Evolutionary conservation across 202 grass and related monocot genomes (phyloP), one percentile per base, ranked within the genome.

Genomic region (Zoysia matrella): DNA sequence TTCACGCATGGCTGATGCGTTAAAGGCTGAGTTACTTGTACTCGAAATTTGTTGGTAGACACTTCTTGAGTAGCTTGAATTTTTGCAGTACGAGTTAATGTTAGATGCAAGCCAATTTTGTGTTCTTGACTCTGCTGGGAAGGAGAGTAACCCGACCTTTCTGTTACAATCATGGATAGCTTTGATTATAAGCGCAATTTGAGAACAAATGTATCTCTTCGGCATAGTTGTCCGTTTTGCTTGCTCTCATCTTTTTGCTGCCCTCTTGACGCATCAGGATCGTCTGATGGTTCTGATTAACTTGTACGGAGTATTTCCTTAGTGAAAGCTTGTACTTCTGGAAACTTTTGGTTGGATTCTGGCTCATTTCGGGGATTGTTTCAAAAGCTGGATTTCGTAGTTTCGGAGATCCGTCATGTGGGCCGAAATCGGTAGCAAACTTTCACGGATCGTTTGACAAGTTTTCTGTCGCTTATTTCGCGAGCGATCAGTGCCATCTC

Each of bases 101-200:
- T 63, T 86, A 75, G 88, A 64, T 69, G 47, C 16, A 16, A 83
- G 82, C 51, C 79, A n/a, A 70, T 73, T 90, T n/a, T n/a, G 79
- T 82, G 65, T 84, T 90, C 43, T 65, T 57, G 79, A 74, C 79
- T 74, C 6, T 72, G 72, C 58, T 77, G 52, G 73, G 67, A 77
- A 10, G n/a, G n/a, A 50, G 67, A 79, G 11, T 47, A 43, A 9
- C 54, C 47, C 54, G 46, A 22, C 48, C 46, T 48, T 68, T 45
- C 58, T 75, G 62, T 51, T 60, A 71, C 56, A 57, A 10, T 46
- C 65, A 77, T 60, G 72, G 45, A 89, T 85, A 85, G 82, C 65
- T 67, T 71, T 78, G 8, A 36, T 82, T 82, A 78, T 22, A 70
- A 82, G 42, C 18, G 7, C 53, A 68, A 68, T 78, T 75, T 82